Conservation (phyloP, 1,284 basidiomycete genomes). For the Xanthoconium separans region DNA sequence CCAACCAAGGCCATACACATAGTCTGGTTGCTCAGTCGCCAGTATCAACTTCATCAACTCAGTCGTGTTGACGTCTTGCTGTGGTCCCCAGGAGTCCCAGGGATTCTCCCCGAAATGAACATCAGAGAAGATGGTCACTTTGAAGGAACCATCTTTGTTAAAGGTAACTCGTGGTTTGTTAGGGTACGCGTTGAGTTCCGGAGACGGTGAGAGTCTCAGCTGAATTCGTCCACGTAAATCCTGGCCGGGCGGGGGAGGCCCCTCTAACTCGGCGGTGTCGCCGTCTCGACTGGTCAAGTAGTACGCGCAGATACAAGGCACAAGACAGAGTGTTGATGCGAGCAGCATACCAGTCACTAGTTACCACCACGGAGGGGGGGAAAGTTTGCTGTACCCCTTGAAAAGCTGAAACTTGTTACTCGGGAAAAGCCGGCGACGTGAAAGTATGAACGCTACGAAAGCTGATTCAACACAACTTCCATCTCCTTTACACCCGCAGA, state of each 20-base stretch:
- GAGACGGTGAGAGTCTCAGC: neutral
- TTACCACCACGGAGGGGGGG: too few relatives aligned
- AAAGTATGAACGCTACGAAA: slow-evolving; percentile 8
- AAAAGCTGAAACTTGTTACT: too few relatives aligned
- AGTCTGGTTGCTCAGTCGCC: slow-evolving; percentile 56
- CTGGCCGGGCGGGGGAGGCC: neutral
- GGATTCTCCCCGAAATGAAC: slow-evolving; percentile 70
- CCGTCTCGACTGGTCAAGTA: slow-evolving; percentile 10
- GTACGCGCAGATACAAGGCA: slow-evolving; percentile 15
- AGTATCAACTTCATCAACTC: slow-evolving; percentile 55
- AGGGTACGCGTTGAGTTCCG: slow-evolving; percentile 45
- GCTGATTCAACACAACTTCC: slow-evolving; percentile 44
- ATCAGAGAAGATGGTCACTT: slow-evolving; percentile 67
- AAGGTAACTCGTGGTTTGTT: slow-evolving; percentile 49
- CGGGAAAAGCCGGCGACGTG: too few relatives aligned
- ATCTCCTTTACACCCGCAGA: slow-evolving; percentile 45
- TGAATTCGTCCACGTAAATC: neutral
- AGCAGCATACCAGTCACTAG: slow-evolving; percentile 2
- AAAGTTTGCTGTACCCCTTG: too few relatives aligned
- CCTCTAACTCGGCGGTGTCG: neutral
- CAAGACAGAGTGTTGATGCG: neutral
- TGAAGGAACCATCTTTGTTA: slow-evolving; percentile 55
- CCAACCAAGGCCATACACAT: slow-evolving; percentile 46
- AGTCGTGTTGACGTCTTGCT: slow-evolving; percentile 59
- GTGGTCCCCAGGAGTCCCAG: slow-evolving; percentile 63